These are phyloP conservation scores for Gautieria morchelliformis DNA, from an alignment of 768 basidiomycete genomes.

Conservation along the genomic window DNA sequence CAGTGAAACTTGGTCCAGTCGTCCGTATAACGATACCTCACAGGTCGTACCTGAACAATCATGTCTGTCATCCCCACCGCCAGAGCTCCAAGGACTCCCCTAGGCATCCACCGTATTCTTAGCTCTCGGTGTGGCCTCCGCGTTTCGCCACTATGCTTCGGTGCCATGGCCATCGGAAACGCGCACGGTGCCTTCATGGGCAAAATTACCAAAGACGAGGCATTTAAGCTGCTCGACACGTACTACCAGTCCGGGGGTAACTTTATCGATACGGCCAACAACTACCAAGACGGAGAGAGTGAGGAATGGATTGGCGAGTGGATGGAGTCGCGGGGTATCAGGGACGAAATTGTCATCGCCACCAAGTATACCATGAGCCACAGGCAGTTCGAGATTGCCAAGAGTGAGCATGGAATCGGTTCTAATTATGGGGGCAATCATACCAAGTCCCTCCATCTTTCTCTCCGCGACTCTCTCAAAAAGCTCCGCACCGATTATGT, in stretches of 20 bases:
- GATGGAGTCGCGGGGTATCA: slow-evolving; percentile 25
- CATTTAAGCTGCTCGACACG: slow-evolving; percentile 24
- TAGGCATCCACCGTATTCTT: slow-evolving; percentile 27
- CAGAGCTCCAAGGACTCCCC: slow-evolving; percentile 6
- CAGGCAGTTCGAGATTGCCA: slow-evolving; percentile 19
- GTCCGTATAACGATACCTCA: no score
- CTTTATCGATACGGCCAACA: slow-evolving; percentile 26
- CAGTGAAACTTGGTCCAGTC: no score
- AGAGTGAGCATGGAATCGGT: slow-evolving; percentile 21
- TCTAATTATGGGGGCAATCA: slow-evolving; percentile 18
- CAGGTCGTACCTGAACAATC: no score
- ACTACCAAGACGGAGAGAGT: slow-evolving; percentile 19
- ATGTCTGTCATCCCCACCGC: no score
- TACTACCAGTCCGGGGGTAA: slow-evolving; percentile 22
- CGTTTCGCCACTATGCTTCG: slow-evolving; percentile 34
- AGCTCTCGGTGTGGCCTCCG: slow-evolving; percentile 28
- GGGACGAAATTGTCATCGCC: slow-evolving; percentile 29
- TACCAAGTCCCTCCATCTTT: slow-evolving; percentile 12
- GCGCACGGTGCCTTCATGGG: slow-evolving; percentile 22
- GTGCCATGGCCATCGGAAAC: slow-evolving; percentile 36
- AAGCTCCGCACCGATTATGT: slow-evolving; percentile 23
- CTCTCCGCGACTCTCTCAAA: slow-evolving; percentile 15
- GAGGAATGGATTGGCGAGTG: slow-evolving; percentile 34
- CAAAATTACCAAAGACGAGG: slow-evolving; percentile 18
- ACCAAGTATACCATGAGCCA: slow-evolving; percentile 11